A percentile compares a stretch with the other conserved stretches of the same genome.
Conservation (phyloP, 225 moss, liverwort and hornwort species). For the Pleurozium schreberi region DNA sequence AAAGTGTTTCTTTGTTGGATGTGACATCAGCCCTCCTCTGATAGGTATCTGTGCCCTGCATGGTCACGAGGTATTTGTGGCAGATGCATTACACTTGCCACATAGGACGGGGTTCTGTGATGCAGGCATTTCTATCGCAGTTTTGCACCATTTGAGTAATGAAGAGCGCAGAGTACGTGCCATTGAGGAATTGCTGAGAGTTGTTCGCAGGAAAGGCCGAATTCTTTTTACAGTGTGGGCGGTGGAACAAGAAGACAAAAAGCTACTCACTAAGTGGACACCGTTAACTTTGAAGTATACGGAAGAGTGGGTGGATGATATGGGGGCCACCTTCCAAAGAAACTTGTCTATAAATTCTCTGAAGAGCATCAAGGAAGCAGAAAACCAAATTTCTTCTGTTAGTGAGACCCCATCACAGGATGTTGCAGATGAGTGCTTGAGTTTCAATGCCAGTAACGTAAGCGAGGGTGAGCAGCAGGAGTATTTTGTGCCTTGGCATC, state of each 20-base stretch:
- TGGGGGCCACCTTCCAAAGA: conserved; percentile 22
- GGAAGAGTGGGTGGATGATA: conserved; percentile 74
- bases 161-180: conserved; percentile 72
- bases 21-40: conserved; percentile 87
- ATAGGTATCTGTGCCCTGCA: conserved; percentile 66
- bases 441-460: background rate
- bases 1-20: conserved; percentile 70
- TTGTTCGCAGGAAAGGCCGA: conserved; percentile 59
- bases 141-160: conserved; percentile 89
- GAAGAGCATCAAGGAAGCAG: conserved; percentile 66
- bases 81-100: conserved; percentile 77
- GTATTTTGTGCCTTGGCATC: conserved; percentile 98
- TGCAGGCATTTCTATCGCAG: conserved; percentile 91
- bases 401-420: background rate
- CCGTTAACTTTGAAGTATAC: conserved; percentile 66
- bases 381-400: conserved; percentile 6
- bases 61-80: conserved; percentile 88
- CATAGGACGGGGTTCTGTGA: conserved; percentile 71
- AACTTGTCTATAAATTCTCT: conserved; percentile 47
- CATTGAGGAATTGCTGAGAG: conserved; percentile 76
- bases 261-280: conserved; percentile 76
- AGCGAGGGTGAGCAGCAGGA: conserved; percentile 65
- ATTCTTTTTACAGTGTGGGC: conserved; percentile 97
- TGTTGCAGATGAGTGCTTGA: background rate
- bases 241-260: conserved; percentile 85